A percentile compares a stretch with the other conserved stretches of the same genome.
phyloP scores from a whole-genome alignment of 1,284 basidiomycete species.

The Puccinia coronata region DNA sequence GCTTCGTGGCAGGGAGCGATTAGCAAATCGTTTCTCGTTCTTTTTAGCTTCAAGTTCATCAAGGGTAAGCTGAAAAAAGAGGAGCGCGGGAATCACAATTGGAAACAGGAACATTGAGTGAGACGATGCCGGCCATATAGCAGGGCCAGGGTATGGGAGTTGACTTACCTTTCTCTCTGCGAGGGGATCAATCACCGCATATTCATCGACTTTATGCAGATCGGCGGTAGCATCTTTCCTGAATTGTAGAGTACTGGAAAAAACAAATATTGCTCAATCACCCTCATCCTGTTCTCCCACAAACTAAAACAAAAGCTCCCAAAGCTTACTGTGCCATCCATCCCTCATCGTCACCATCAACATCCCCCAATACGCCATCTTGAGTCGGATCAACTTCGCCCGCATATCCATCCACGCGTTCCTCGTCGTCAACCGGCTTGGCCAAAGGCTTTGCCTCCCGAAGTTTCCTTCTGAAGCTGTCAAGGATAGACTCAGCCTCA shows the following conservation, averaged over 20 bases:
- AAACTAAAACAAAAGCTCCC: not conserved
- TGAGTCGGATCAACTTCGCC: constrained; percentile 41
- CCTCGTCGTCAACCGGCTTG: constrained; percentile 3
- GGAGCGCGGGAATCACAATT: not conserved
- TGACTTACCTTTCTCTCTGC: constrained; percentile 42
- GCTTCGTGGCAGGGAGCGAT: constrained; percentile 2
- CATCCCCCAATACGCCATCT: constrained; percentile 44
- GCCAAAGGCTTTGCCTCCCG: constrained; percentile 22
- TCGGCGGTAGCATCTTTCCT: constrained; percentile 47
- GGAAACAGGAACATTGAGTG: not conserved
- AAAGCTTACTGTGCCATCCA: constrained; percentile 44
- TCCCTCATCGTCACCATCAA: constrained; percentile 48
- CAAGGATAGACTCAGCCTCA: constrained; percentile 22
- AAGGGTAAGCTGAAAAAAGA: constrained; percentile 20
- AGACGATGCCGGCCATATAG: not conserved
- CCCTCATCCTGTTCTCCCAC: not conserved
- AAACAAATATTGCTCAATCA: not conserved
- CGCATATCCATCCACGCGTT: constrained; percentile 43
- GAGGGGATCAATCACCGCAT: constrained; percentile 46
- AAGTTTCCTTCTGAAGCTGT: constrained; percentile 41
- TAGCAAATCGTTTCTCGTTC: constrained; percentile 32
- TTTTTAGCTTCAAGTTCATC: constrained; percentile 44
- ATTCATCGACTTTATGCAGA: constrained; percentile 43
- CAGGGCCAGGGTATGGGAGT: not conserved
- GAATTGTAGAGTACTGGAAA: constrained; percentile 31